Evolutionary conservation across 1,139 yeast genomes (phyloP).

Genomic region (Diutina catenulata): DNA sequence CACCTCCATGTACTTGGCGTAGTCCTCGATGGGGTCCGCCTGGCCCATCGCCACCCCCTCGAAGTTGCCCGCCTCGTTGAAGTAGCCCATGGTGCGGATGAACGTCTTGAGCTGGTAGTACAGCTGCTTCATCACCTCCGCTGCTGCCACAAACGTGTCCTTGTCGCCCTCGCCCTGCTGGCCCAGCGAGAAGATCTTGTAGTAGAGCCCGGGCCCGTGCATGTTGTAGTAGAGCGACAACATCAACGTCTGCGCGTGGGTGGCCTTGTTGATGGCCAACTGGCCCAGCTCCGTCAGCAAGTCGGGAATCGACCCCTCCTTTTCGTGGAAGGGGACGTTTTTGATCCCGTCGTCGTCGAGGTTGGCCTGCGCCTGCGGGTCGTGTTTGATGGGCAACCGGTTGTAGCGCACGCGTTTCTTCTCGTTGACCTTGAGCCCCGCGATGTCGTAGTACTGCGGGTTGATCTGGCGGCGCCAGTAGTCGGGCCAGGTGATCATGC

Average conservation of each 20-base stretch:
- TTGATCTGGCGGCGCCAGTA: conserved; percentile 30
- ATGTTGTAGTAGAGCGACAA: conserved; percentile 47
- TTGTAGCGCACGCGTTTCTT: conserved; percentile 15
- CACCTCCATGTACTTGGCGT: background rate
- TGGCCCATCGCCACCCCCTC: conserved; percentile 5
- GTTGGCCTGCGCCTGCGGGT: conserved; percentile 11
- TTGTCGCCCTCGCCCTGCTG: conserved; percentile 67
- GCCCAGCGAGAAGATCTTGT: conserved; percentile 53
- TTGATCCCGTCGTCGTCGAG: conserved; percentile 12
- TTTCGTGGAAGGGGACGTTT: conserved; percentile 27
- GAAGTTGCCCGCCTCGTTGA: background rate
- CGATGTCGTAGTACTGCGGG: conserved; percentile 21
- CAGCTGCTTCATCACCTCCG: conserved; percentile 32
- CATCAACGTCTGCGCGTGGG: conserved; percentile 38
- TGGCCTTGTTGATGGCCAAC: conserved; percentile 41
- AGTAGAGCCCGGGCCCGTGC: conserved; percentile 47
- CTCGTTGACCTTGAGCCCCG: conserved; percentile 15
- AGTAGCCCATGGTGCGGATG: conserved; percentile 3
- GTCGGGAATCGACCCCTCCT: conserved; percentile 47
- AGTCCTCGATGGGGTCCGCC: conserved; percentile 3
- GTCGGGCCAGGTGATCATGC: conserved; percentile 28
- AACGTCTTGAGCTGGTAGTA: conserved; percentile 36
- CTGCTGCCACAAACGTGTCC: conserved; percentile 58
- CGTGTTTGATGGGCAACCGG: conserved; percentile 12
- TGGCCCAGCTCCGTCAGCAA: conserved; percentile 59